A percentile compares a stretch with the other conserved stretches of the same genome.
Conservation (phyloP, 1,284 basidiomycete genomes). For the Pseudozyma hubeiensis region DNA sequence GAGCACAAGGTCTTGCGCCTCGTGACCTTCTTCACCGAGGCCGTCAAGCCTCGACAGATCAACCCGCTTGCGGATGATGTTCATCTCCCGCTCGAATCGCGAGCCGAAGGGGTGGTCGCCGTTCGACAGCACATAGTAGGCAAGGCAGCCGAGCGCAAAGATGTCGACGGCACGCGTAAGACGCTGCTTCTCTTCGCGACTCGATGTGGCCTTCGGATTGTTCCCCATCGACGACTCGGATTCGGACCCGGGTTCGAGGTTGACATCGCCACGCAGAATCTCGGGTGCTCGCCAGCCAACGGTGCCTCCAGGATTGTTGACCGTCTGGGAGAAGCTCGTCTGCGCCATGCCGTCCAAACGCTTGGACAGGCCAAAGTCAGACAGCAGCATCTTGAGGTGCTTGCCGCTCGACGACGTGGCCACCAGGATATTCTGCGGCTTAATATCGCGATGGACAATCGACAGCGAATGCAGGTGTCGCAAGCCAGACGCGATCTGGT, state of each 20-base stretch:
- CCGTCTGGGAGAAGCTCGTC: constrained; percentile 65
- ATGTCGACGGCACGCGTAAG: constrained; percentile 66
- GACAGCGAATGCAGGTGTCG: constrained; percentile 92
- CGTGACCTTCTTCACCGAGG: constrained; percentile 63
- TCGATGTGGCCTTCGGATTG: constrained; percentile 18
- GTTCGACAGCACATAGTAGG: constrained; percentile 65
- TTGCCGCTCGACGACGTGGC: constrained; percentile 48
- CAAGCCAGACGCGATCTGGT: constrained; percentile 87
- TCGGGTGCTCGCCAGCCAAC: constrained; percentile 68
- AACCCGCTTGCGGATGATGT: constrained; percentile 58
- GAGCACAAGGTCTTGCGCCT: constrained; percentile 64
- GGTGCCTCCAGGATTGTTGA: constrained; percentile 66
- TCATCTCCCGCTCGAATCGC: constrained; percentile 67
- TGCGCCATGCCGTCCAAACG: constrained; percentile 64
- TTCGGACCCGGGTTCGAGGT: constrained; percentile 54
- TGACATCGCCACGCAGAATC: constrained; percentile 61
- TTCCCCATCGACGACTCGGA: constrained; percentile 52
- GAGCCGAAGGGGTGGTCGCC: constrained; percentile 67
- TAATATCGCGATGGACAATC: constrained; percentile 97
- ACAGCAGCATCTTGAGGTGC: constrained; percentile 65
- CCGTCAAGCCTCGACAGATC: constrained; percentile 58
- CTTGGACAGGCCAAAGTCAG: constrained; percentile 68
- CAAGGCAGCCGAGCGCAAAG: constrained; percentile 66
- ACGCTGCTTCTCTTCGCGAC: constrained; percentile 47
- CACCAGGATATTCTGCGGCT: constrained; percentile 97